These are phyloP conservation scores for Stentor coeruleus DNA, from an alignment of 73 alveolate species.

Conservation along the genomic window DNA sequence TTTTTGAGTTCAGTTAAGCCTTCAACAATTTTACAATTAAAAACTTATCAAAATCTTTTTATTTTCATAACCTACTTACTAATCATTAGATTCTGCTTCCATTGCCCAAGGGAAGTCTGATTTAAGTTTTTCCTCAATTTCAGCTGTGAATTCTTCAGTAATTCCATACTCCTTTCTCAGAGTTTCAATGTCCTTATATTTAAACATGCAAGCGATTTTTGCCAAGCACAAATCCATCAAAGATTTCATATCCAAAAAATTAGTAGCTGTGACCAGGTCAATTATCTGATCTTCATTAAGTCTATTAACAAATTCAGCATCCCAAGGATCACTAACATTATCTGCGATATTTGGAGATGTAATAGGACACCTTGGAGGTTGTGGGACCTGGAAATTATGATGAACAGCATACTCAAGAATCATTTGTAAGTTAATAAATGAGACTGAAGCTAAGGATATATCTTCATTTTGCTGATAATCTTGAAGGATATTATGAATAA, in stretches of 20 bases:
- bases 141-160: slow-evolving; percentile 24
- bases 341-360: background rate
- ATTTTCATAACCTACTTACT: too few relatives aligned
- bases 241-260: slow-evolving; percentile 6
- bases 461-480: slow-evolving; percentile 24
- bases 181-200: background rate
- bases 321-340: slow-evolving; percentile 29
- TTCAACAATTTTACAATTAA: too few relatives aligned
- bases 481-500: background rate
- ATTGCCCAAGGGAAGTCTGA: slow-evolving; percentile 24
- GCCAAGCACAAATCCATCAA: slow-evolving; percentile 23
- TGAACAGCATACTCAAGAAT: slow-evolving; percentile 19
- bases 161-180: slow-evolving; percentile 7
- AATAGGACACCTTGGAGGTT: background rate
- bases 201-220: slow-evolving; percentile 6
- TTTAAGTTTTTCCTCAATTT: slow-evolving; percentile 26
- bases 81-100: slow-evolving; percentile 1
- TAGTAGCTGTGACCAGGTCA: background rate
- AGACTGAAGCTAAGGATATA: slow-evolving; percentile 1
- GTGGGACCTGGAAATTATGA: slow-evolving; percentile 19
- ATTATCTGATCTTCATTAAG: background rate
- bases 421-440: background rate
- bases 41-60: too few relatives aligned
- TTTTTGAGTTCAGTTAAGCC: too few relatives aligned
- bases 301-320: slow-evolving; percentile 20